Percentiles rank a stretch among this genome's conserved stretches.
phyloP scores from a whole-genome alignment of 208 protist species.

The Acanthamoeba polyphaga region DNA sequence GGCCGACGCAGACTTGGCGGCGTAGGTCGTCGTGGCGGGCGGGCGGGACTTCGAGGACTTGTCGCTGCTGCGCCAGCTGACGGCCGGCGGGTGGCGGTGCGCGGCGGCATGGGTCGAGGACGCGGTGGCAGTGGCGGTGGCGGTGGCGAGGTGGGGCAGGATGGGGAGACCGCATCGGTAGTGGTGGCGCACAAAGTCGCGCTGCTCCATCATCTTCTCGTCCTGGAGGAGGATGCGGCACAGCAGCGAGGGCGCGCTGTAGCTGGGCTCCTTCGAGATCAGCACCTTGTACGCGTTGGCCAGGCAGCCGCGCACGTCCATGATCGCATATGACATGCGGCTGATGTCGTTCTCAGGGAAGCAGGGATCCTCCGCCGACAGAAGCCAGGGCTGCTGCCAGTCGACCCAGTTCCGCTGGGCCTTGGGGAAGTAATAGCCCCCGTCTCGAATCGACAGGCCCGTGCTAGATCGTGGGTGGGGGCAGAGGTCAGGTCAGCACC shows the following conservation, averaged over 20 bases:
- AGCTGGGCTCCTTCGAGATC: not conserved
- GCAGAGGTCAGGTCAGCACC: too few species aligned
- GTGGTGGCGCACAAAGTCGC: not conserved
- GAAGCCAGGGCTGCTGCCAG: constrained; percentile 20
- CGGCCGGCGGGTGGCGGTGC: not conserved
- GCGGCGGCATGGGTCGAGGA: too few species aligned
- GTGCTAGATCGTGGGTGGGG: not conserved
- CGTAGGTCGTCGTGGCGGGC: not conserved
- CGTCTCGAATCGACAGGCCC: constrained; percentile 71
- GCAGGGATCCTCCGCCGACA: too few species aligned
- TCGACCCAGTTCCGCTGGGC: constrained; percentile 28
- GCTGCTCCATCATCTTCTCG: constrained; percentile 33
- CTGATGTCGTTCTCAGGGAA: too few species aligned
- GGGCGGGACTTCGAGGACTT: too few species aligned
- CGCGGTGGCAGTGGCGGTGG: not conserved
- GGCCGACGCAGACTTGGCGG: too few species aligned
- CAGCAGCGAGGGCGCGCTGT: constrained; percentile 61
- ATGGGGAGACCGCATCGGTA: not conserved
- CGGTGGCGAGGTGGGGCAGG: not conserved
- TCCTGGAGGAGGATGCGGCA: constrained; percentile 50
- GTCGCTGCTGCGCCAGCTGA: too few species aligned
- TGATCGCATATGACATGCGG: not conserved
- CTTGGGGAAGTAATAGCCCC: constrained; percentile 71
- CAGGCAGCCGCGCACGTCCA: not conserved
- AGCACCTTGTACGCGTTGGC: constrained; percentile 46